Base-by-base conservation (phyloP, 2,329 filamentous ascomycete species). In the Bimuria novae-zelandiae region DNA sequence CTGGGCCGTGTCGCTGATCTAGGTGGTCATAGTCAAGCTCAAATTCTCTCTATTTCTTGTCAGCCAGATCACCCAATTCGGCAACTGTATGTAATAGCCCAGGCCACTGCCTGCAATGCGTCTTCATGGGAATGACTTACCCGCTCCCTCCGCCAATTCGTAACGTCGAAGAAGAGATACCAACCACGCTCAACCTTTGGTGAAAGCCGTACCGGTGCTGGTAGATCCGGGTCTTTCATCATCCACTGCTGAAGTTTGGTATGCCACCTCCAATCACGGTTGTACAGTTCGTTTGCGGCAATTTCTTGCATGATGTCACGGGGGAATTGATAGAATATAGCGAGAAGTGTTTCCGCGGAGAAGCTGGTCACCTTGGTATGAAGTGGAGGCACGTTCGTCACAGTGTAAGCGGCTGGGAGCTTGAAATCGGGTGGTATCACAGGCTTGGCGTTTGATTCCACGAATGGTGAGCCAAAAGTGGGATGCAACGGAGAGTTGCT, bases 251-350 rank as follows among this genome's bases (percentile, higher is more conserved):
- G 75, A 17, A 82, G 74, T 49, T 79, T 72, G 61, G 77, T 82
- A 70, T 83, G 80, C 76, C 79, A 83, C 45, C 80, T 73, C 80
- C 80, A 83, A 56, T 80, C 79, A 27, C 79, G 76, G 27, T 73
- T 73, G 62, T 76, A 80, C 64, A 89, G 72, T 65, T 88, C 85
- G 52, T 81, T 78, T 7, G 85, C 85, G 5, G 85, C 85, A 40
- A 86, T 75, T 65, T 89, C 86, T 65, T 89, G 86, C 68, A 85
- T 78, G 50, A 87, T 80, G 63, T 88, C 85, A 53, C 83, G 77
- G 12, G 85, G 84, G 75, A 84, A 82, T 57, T 84, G 85, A 73
- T 88, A 89, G 77, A 89, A 89, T 54, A 88, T 86, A 65, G 84
- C 85, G 67, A 89, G 86, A 4, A 89, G 76, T 0, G 86, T 88